phyloP scores from a whole-genome alignment of 768 basidiomycete species.

The Calocera cornea region DNA sequence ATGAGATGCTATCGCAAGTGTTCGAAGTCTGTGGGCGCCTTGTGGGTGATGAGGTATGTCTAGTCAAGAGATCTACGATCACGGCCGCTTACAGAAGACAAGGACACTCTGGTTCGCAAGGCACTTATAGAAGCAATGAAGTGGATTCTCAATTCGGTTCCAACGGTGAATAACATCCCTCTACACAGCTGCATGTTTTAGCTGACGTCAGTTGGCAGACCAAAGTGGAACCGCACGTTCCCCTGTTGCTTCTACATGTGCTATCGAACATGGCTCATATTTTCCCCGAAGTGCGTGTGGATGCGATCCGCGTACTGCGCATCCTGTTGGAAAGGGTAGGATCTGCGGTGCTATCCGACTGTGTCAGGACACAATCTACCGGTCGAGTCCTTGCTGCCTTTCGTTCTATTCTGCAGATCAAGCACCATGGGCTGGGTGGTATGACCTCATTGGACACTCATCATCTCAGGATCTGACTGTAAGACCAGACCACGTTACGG shows the following conservation, averaged over 20 bases:
- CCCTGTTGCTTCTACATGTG: conserved; percentile 66
- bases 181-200: not conserved
- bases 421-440: conserved; percentile 29
- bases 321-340: conserved; percentile 61
- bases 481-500: not conserved
- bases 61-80: not conserved
- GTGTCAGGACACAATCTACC: conserved; percentile 24
- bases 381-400: conserved; percentile 60
- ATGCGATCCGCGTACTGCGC: conserved; percentile 69
- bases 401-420: conserved; percentile 54
- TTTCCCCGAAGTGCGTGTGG: conserved; percentile 86
- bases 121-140: conserved; percentile 49
- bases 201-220: conserved; percentile 32
- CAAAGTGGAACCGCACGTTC: conserved; percentile 56
- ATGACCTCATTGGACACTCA: not conserved
- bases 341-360: conserved; percentile 48
- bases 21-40: conserved; percentile 53
- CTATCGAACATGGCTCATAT: conserved; percentile 89
- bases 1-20: conserved; percentile 60
- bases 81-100: not conserved
- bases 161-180: conserved; percentile 32
- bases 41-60: conserved; percentile 66
- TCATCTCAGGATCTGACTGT: not conserved
- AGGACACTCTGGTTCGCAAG: conserved; percentile 76
- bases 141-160: conserved; percentile 58